Base-by-base conservation (phyloP, 1,139 yeast genomes). In the Pichia sp. region DNA sequence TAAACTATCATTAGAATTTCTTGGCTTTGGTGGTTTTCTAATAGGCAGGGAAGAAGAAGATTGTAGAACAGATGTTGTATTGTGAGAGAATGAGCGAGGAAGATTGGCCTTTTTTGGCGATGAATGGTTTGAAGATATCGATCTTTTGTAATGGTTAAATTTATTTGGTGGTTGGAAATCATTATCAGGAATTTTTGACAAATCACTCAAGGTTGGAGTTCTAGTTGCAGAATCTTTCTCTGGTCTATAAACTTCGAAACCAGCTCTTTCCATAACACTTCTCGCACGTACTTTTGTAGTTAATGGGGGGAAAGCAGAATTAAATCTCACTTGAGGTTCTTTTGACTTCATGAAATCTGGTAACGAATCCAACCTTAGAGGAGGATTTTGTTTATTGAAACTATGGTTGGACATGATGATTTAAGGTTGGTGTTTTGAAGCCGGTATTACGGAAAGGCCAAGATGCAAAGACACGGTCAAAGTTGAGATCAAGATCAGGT, bases 181-280 rank as follows among this genome's bases (percentile, higher is more conserved):
- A 13, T 23, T 22, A 13, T 29, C 16, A 25, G 36, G 25, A 3
- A 13, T 9, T n/a, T 36, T 25, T 11, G 44, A 41, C 6, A 44
- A 18, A 27, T 39, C 49, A 30, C 39, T 39, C 2, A 48, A 26
- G 16, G 44, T 41, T 16, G 48, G 43, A 25, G 44, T 35, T n/a
- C 12, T 29, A 4, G n/a, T 12, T 8, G 23, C n/a, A 32, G 36
- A 25, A 25, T 45, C 46, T n/a, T 46, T 51, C 13, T 53, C 57
- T 9, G 64, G 65, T 43, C 53, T 58, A 46, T 62, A 63, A 46
- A 79, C 77, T 39, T 79, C 84, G 55, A 79, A 79, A 1, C 85
- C 85, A 1, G 84, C 84, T 51, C 85, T 60, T 61, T 79, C 85
- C 63, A 78, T 78, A 15, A 79, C 84, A 16, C 82, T 79, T 50